Base-by-base conservation (phyloP, 2,329 filamentous ascomycete genomes). In the Fusarium armeniacum region DNA sequence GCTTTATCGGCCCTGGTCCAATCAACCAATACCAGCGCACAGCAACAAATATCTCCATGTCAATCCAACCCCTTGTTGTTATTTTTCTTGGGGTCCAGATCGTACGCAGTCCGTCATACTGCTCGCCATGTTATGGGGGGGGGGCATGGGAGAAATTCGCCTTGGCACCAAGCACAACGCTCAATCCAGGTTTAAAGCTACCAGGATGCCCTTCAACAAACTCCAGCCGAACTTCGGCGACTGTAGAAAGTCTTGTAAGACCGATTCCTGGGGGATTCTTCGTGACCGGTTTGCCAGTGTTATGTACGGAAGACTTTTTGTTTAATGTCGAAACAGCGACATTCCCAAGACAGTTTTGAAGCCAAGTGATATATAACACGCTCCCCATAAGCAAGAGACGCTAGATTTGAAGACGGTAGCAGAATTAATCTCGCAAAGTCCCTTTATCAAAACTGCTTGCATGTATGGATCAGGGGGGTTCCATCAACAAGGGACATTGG, bases 31-130 rank as follows among this genome's bases (percentile, higher is more conserved):
- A 22, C 55, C 49, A 58, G 2, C 30, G n/a, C 9, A 35, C 12
- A 2, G 6, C 24, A 5, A 58, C 30, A 18, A 43, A 58, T 2
- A 43, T 43, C 4, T 54, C 15, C 5, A 10, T 54, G 6, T 58
- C 47, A 8, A 22, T 6, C 10, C n/a, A 7, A 10, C 12, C 22
- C 8, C 38, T 24, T 24, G 5, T 26, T 0, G 30, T 30, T 4
- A 43, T 3, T 3, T 54, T 18, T 11, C 22, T 12, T 20, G 20
- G 4, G 36, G 55, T 1, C 55, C 55, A 10, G 36, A 53, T 1
- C 36, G n/a, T 10, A 58, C 7, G 16, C 35, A 58, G 18, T 58
- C 36, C 1, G 47, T 53, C 36, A 58, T 53, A 5, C 49, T 35
- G 2, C 0, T 2, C 13, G 38, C 49, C 38, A 54, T 54, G 0